phyloP scores from a whole-genome alignment of 495 filamentous ascomycete genomes.

The Talaromyces proteolyticus region DNA sequence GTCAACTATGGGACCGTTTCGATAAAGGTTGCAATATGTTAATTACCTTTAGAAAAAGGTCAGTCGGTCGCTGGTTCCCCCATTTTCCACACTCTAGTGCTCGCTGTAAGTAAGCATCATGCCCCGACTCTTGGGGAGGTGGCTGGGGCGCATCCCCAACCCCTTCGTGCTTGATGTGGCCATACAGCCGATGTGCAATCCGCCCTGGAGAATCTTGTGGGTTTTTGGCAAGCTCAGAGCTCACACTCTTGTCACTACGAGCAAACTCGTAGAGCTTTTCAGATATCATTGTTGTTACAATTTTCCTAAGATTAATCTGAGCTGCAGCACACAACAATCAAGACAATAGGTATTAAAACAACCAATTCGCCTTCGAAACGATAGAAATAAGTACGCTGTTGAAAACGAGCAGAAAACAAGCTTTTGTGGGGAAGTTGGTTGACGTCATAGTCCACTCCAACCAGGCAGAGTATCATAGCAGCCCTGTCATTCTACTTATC shows the following conservation, averaged over 20 bases:
- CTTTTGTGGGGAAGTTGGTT: slow-evolving; percentile 4
- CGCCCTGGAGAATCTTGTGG: slow-evolving; percentile 45
- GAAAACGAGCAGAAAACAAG: neutral
- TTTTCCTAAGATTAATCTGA: neutral
- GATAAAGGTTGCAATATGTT: no score
- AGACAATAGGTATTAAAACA: no score
- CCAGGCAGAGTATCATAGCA: no score
- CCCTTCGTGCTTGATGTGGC: slow-evolving; percentile 5
- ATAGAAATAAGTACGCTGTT: neutral
- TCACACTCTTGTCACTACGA: slow-evolving; percentile 45
- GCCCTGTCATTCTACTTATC: no score
- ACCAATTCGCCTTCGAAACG: no score
- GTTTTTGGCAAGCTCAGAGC: slow-evolving; percentile 46
- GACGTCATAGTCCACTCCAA: slow-evolving; percentile 1
- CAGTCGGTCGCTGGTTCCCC: slow-evolving; percentile 55
- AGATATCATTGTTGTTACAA: slow-evolving; percentile 21
- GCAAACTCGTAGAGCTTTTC: slow-evolving; percentile 47
- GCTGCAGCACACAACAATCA: no score
- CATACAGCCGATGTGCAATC: slow-evolving; percentile 50
- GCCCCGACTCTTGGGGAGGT: slow-evolving; percentile 12
- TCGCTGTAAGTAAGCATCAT: slow-evolving; percentile 39
- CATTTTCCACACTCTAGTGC: slow-evolving; percentile 61
- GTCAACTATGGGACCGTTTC: no score
- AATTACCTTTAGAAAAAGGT: slow-evolving; percentile 56
- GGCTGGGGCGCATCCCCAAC: neutral